These are phyloP conservation scores for Diatrype stigma DNA, from an alignment of 2,329 filamentous ascomycete species.

Conservation along the genomic window DNA sequence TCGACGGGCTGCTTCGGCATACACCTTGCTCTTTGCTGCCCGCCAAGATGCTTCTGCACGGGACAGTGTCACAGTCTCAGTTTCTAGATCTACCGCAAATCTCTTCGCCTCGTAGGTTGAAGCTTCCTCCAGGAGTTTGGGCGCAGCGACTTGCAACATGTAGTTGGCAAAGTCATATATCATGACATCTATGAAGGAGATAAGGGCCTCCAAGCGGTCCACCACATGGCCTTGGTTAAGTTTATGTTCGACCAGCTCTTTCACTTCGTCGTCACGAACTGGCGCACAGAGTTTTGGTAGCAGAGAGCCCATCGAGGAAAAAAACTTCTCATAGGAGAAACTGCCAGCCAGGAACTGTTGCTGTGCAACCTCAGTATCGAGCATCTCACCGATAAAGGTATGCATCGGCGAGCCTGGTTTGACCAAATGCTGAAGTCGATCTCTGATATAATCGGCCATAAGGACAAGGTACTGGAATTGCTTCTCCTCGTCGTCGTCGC, in stretches of 20 bases:
- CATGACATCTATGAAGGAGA: slow-evolving; percentile 72
- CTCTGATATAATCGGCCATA: slow-evolving; percentile 66
- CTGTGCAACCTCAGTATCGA: slow-evolving; percentile 68
- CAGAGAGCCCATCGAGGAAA: slow-evolving; percentile 68
- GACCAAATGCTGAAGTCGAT: slow-evolving; percentile 68
- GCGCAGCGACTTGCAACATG: slow-evolving; percentile 66
- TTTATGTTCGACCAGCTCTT: slow-evolving; percentile 60
- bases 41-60: slow-evolving; percentile 65
- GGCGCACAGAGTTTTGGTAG: slow-evolving; percentile 78
- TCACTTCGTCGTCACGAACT: slow-evolving; percentile 72
- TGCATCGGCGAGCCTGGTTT: slow-evolving; percentile 70
- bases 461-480: slow-evolving; percentile 66
- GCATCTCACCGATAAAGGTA: slow-evolving; percentile 67
- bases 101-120: slow-evolving; percentile 69
- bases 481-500: slow-evolving; percentile 61
- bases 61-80: slow-evolving; percentile 48
- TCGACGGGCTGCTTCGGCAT: slow-evolving; percentile 61
- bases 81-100: slow-evolving; percentile 62
- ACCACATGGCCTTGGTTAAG: slow-evolving; percentile 61
- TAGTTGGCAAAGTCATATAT: slow-evolving; percentile 82
- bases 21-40: slow-evolving; percentile 58
- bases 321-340: slow-evolving; percentile 80
- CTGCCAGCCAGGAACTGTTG: slow-evolving; percentile 66
- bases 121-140: slow-evolving; percentile 66
- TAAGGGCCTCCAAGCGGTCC: slow-evolving; percentile 69